A percentile compares a stretch with the other conserved stretches of the same genome.
Conservation (phyloP, 345 rosid genomes). For the Bruguiera gymnorhiza region DNA sequence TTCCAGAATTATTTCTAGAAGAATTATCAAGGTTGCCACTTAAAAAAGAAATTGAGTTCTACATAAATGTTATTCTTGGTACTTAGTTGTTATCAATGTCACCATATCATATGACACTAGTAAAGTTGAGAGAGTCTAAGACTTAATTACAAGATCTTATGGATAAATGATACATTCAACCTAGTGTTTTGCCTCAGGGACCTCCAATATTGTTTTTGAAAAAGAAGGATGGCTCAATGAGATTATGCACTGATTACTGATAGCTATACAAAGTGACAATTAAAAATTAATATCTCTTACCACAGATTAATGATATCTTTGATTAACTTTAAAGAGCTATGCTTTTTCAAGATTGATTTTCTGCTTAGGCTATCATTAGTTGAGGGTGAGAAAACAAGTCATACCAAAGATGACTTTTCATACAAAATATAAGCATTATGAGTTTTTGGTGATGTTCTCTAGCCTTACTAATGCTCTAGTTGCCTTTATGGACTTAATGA, state of each 20-base stretch:
- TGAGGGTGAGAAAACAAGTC: neutral
- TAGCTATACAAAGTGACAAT: neutral
- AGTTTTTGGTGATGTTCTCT: slow-evolving; percentile 9
- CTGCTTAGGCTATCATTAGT: neutral
- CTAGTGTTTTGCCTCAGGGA: neutral
- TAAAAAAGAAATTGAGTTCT: neutral
- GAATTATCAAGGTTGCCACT: neutral
- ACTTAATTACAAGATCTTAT: neutral
- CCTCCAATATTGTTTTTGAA: neutral
- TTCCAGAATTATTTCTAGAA: neutral
- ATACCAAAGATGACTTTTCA: neutral
- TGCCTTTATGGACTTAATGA: slow-evolving; percentile 1
- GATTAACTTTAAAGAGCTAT: neutral
- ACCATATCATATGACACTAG: neutral
- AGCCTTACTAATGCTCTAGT: slow-evolving; percentile 1
- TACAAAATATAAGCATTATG: slow-evolving; percentile 1
- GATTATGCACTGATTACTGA: neutral
- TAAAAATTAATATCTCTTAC: neutral
- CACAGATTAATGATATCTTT: neutral
- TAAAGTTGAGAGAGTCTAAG: neutral
- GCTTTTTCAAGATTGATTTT: neutral
- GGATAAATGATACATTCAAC: neutral
- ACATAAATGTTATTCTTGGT: neutral
- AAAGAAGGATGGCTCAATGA: slow-evolving; percentile 2
- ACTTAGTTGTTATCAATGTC: neutral